These are phyloP conservation scores for Coemansia sp. DNA, from an alignment of 192 early-diverging fungal genomes.

Conservation along the genomic window DNA sequence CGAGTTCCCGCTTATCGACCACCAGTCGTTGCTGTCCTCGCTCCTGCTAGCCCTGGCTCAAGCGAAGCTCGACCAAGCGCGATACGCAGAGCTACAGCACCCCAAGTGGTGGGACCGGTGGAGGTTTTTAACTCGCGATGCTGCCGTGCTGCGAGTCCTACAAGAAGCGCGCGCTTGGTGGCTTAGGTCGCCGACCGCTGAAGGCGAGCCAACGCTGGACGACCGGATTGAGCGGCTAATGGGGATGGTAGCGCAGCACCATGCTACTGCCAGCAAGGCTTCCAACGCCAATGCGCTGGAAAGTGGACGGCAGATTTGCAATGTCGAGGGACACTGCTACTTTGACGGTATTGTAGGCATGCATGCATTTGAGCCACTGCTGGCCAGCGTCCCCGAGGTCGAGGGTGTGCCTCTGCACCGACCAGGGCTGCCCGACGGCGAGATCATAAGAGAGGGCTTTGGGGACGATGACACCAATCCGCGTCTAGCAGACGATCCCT, in stretches of 20 bases:
- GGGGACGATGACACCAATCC: not conserved
- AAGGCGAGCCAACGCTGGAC: constrained; percentile 11
- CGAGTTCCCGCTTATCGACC: constrained; percentile 63
- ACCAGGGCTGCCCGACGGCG: constrained; percentile 19
- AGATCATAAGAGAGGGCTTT: not conserved
- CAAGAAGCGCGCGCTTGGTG: constrained; percentile 46
- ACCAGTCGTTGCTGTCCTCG: constrained; percentile 41
- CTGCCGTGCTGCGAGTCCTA: constrained; percentile 37
- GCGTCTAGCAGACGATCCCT: not conserved
- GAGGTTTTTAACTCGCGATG: constrained; percentile 40
- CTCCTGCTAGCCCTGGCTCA: constrained; percentile 39
- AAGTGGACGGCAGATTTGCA: constrained; percentile 4
- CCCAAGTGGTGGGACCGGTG: constrained; percentile 49
- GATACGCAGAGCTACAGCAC: constrained; percentile 43
- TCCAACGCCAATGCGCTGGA: not conserved
- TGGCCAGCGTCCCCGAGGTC: constrained; percentile 8
- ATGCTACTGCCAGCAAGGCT: not conserved
- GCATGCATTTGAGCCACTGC: constrained; percentile 22
- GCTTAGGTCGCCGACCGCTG: constrained; percentile 13
- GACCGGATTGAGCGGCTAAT: constrained; percentile 28
- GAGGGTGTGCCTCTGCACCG: constrained; percentile 21
- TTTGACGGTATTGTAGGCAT: constrained; percentile 27
- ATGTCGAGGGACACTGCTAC: constrained; percentile 18
- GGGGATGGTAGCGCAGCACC: constrained; percentile 20
- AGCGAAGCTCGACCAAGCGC: constrained; percentile 31